Evolutionary conservation across 202 grass and related monocot genomes (phyloP), one percentile per base, ranked within the genome.

Genomic region (Musa balbisiana): DNA sequence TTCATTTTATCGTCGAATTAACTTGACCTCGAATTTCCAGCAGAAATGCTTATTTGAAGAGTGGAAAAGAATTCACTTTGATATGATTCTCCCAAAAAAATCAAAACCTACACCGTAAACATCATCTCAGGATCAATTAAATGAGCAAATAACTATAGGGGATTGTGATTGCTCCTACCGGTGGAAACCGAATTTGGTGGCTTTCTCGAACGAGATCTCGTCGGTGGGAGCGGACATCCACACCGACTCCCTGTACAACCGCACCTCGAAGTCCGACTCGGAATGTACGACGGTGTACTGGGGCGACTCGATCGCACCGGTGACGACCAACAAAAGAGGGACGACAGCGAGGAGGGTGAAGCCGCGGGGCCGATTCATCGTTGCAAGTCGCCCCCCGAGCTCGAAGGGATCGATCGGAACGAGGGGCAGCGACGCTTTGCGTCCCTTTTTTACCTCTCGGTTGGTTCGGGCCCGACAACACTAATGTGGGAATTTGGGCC

Each of bases 251-350:
- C 76, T 68, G 87, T 97, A 92, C 67, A 82, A 58, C 20, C 93
- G 87, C 73, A 97, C 86, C 83, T 92, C 87, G 87, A 97, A 97
- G 73, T 92, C 93, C 12, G 90, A 89, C 66, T 92, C 93, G 29
- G 76, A 63, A 76, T 92, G 93, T 64, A 92, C 80, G 62, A 84
- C 89, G 59, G 86, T 76, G 84, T 84, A 97, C 83, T 92, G 77
- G 60, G 93, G 93, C 72, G 90, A 90, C 80, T 97, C 93, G 53
- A 79, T 72, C 49, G 72, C 80, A 27, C 60, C 51, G 77, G 56
- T 53, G 22, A 21, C 33, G 33, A 51, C n/a, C 22, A 82, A 24
- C 53, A 53, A 21, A n/a, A 74, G 19, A 15, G 78, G 68, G 72
- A 43, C 19, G 16, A 81, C 23, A 49, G 51, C 59, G 49, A 20